Conservation (phyloP, 768 basidiomycete species). For the Phaeotremella fagi region DNA sequence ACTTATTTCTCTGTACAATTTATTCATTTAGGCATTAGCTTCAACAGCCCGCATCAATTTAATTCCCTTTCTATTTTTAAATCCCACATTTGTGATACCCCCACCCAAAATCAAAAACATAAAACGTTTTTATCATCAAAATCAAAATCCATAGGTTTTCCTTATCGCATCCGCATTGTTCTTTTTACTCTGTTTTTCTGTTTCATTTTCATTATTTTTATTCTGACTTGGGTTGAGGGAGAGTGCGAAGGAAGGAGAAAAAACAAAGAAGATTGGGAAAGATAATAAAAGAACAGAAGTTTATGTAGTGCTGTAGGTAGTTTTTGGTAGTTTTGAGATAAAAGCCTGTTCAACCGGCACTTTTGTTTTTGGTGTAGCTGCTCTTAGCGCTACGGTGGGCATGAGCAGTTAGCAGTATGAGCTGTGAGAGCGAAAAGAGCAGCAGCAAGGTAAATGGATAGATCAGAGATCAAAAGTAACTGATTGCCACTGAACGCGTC, state of each 20-base stretch:
- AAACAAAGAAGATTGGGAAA: background rate
- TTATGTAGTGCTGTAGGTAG: background rate
- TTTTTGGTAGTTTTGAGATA: constrained; percentile 15
- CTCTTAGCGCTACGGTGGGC: too few species aligned
- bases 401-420: too few species aligned
- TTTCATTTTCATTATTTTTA: too few species aligned
- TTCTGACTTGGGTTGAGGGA: too few species aligned
- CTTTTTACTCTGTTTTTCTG: background rate
- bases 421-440: too few species aligned
- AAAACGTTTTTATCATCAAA: background rate
- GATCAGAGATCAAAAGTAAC: too few species aligned
- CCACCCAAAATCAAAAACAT: too few species aligned
- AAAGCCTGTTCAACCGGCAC: constrained; percentile 47
- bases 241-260: too few species aligned
- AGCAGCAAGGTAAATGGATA: too few species aligned
- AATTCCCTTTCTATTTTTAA: constrained; percentile 8
- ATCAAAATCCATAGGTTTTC: background rate
- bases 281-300: background rate
- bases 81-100: constrained; percentile 28
- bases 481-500: too few species aligned
- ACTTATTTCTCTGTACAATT: background rate
- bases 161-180: background rate
- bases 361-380: too few species aligned
- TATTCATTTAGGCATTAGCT: constrained; percentile 23
- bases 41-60: constrained; percentile 30